These are phyloP conservation scores for Lecanosticta acicola DNA, from an alignment of 2,329 filamentous ascomycete species.

Conservation along the genomic window DNA sequence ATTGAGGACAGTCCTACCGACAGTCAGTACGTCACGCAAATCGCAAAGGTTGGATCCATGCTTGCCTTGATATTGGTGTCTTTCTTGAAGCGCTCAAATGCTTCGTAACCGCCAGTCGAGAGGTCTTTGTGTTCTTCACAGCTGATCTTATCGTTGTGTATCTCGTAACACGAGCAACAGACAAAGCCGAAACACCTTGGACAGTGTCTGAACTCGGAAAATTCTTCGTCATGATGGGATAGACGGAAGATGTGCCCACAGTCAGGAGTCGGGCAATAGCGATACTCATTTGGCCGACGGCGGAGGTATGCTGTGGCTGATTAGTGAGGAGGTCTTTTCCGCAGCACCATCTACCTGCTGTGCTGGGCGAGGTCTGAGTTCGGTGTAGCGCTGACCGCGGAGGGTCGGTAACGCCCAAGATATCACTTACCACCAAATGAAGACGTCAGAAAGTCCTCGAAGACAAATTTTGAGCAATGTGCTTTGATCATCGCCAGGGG, in stretches of 20 bases:
- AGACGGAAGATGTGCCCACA: constrained; percentile 6
- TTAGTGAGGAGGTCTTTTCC: too few species aligned
- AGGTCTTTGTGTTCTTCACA: constrained; percentile 8
- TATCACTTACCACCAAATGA: too few species aligned
- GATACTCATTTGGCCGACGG: neutral
- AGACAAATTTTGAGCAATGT: neutral
- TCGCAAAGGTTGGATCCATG: neutral
- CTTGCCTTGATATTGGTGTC: constrained; percentile 4
- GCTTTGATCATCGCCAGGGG: neutral
- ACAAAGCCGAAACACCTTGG: constrained; percentile 1
- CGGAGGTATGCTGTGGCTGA: constrained; percentile 1
- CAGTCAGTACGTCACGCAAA: neutral
- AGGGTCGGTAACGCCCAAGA: too few species aligned
- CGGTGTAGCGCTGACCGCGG: too few species aligned
- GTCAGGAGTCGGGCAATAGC: constrained; percentile 9
- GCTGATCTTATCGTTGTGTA: constrained; percentile 1
- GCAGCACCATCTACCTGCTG: too few species aligned
- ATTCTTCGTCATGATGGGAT: neutral
- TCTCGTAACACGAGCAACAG: constrained; percentile 1
- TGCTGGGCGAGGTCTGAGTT: too few species aligned
- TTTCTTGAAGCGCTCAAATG: constrained; percentile 7
- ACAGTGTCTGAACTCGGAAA: neutral
- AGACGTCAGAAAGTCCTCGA: constrained; percentile 1
- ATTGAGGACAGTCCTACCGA: constrained; percentile 4
- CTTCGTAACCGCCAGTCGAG: constrained; percentile 1